Percentiles rank a stretch among this genome's conserved stretches.
phyloP scores from a whole-genome alignment of 202 grass and related monocot genomes.

The Dendrocalamus latiflorus region DNA sequence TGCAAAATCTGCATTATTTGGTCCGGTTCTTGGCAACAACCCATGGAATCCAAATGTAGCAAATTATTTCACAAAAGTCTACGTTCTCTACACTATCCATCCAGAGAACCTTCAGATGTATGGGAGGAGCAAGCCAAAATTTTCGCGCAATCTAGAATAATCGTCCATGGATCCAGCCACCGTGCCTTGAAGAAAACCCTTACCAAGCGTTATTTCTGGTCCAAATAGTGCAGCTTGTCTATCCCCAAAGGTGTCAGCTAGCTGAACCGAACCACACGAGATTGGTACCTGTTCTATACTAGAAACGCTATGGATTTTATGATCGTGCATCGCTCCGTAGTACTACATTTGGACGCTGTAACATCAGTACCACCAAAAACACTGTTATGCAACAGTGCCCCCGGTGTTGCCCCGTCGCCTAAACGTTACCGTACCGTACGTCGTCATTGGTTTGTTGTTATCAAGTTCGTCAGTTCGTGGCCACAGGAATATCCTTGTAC shows the following conservation, averaged over 20 bases:
- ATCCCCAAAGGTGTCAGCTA: background rate
- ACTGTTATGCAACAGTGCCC: background rate
- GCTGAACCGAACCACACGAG: slow-evolving; percentile 1
- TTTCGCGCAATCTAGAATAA: too few species aligned
- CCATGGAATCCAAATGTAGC: background rate
- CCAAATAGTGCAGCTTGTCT: background rate
- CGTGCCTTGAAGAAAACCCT: background rate
- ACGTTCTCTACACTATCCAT: background rate
- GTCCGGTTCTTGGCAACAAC: slow-evolving; percentile 1
- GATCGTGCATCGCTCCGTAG: background rate
- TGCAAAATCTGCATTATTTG: background rate
- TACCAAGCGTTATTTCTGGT: too few species aligned
- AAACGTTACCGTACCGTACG: background rate
- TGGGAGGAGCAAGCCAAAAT: too few species aligned
- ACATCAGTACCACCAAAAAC: background rate
- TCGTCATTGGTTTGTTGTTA: background rate
- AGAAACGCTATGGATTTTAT: background rate
- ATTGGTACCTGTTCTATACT: background rate
- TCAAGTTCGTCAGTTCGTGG: background rate
- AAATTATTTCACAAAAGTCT: background rate
- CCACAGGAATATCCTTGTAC: too few species aligned
- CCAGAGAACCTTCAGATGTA: background rate
- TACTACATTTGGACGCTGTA: background rate
- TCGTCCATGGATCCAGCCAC: background rate
- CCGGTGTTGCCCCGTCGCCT: background rate